Conservation (phyloP, 305 asterid species). For the Solanum aculeatissimum region DNA sequence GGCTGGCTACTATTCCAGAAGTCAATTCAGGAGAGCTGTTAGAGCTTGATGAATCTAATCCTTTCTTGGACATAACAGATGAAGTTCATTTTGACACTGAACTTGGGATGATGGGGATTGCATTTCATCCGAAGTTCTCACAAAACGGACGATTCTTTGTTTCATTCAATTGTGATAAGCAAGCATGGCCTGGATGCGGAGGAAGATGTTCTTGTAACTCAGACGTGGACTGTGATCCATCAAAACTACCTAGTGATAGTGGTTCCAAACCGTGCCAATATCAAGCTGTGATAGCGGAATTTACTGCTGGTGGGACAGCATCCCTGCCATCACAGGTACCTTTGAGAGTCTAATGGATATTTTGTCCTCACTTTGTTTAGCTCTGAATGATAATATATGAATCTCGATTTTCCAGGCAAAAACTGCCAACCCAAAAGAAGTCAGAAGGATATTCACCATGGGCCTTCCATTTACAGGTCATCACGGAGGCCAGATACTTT, state of each 20-base stretch:
- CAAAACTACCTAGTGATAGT: constrained; percentile 38
- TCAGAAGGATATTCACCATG: constrained; percentile 79
- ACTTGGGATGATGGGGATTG: constrained; percentile 73
- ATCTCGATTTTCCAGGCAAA: constrained; percentile 30
- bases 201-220: constrained; percentile 94
- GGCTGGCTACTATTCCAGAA: constrained; percentile 67
- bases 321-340: constrained; percentile 47
- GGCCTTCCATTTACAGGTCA: constrained; percentile 78
- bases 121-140: constrained; percentile 60
- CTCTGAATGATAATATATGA: background rate
- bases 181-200: constrained; percentile 59
- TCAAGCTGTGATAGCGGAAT: constrained; percentile 72
- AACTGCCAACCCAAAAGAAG: constrained; percentile 61
- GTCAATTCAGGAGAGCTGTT: constrained; percentile 40
- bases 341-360: background rate
- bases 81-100: constrained; percentile 63
- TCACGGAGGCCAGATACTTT: constrained; percentile 84
- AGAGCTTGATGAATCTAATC: constrained; percentile 39
- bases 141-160: constrained; percentile 71
- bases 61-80: constrained; percentile 71
- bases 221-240: constrained; percentile 76
- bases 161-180: constrained; percentile 77
- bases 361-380: background rate
- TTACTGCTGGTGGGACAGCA: constrained; percentile 25
- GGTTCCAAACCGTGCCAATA: constrained; percentile 78